phyloP scores from a whole-genome alignment of 108 stramenopile species.

The Pseudonitzschia delicatissima region DNA sequence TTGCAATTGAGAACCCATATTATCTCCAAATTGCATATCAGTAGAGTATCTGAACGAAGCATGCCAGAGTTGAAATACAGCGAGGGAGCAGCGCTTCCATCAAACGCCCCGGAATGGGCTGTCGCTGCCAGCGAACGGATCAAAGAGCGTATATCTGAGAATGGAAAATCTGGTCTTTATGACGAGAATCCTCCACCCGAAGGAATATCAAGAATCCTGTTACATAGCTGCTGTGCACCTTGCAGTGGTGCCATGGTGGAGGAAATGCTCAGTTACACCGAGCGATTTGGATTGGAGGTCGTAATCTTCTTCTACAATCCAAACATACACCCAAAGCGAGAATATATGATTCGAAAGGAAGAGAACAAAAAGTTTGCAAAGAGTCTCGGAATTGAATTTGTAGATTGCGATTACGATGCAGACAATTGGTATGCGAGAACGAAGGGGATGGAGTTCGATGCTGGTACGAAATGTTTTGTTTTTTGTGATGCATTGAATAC shows the following conservation, averaged over 20 bases:
- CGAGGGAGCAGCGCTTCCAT: conserved; percentile 49
- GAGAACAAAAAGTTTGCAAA: conserved; percentile 48
- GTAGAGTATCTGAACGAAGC: not conserved
- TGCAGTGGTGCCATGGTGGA: conserved; percentile 68
- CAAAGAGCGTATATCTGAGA: conserved; percentile 14
- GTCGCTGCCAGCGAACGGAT: conserved; percentile 46
- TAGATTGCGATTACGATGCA: conserved; percentile 58
- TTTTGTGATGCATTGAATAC: no score
- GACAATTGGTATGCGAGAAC: conserved; percentile 47
- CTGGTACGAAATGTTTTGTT: no score
- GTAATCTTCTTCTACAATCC: conserved; percentile 70
- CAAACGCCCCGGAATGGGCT: conserved; percentile 49
- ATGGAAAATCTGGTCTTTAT: conserved; percentile 10
- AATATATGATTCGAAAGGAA: conserved; percentile 56
- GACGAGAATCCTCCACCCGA: conserved; percentile 7
- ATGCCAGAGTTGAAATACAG: conserved; percentile 22
- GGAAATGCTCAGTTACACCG: conserved; percentile 44
- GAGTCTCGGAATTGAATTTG: conserved; percentile 46
- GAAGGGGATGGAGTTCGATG: conserved; percentile 60
- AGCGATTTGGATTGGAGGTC: conserved; percentile 27
- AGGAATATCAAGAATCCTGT: conserved; percentile 41
- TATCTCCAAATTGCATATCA: no score
- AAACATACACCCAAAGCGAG: conserved; percentile 57
- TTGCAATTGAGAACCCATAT: no score
- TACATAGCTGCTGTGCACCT: conserved; percentile 61